Base-by-base conservation (phyloP, 148 eudicot genomes). In the Camellia sinensis region DNA sequence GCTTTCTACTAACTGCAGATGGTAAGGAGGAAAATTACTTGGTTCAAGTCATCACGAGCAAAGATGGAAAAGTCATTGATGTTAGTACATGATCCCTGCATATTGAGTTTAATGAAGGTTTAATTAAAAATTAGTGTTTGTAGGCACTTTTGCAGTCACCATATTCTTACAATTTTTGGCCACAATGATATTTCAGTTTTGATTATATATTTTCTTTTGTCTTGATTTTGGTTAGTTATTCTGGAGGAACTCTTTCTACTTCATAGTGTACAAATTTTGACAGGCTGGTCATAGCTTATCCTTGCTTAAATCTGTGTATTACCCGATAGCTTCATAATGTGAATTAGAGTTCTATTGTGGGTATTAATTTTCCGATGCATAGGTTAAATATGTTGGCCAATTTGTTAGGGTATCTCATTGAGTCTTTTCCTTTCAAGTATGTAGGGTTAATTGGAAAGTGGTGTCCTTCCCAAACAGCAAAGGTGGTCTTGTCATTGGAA, bases 21-120 rank as follows among this genome's bases (percentile, higher is more conserved):
- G 90, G 89, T 15, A 82, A 78, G 78, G 97, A 93, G 87, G 91
- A 90, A 85, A 86, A 82, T 88, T 92, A 96, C 88, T 70, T 86
- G 75, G 86, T 96, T 76, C 97, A 93, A 89, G 91, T 90, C 64
- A 87, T 96, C 82, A 89, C 85, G 64, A 86, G 88, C 87, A 81
- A 85, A 76, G 87, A 85, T 59, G 88, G 88, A 22, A 78, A 83
- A 67, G 71, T 92, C 69, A 83, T 87, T 19, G 83, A 92, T 85
- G 99, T 93, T 74, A 87, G 94, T 90, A 67, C 40, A 71, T 76
- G 21, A 68, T 22, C 81, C 66, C 57, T 67, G n/a, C 11, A 19
- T 68, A 44, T 60, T 71, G 4, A 61, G 48, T 18, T 66, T 63
- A 13, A 44, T 66, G 44, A 71, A 6, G 18, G 11, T 74, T 78